Evolutionary conservation across 2,329 filamentous ascomycete species (phyloP), one percentile per base, ranked within the genome.

Genomic region (Cladophialophora exuberans): DNA sequence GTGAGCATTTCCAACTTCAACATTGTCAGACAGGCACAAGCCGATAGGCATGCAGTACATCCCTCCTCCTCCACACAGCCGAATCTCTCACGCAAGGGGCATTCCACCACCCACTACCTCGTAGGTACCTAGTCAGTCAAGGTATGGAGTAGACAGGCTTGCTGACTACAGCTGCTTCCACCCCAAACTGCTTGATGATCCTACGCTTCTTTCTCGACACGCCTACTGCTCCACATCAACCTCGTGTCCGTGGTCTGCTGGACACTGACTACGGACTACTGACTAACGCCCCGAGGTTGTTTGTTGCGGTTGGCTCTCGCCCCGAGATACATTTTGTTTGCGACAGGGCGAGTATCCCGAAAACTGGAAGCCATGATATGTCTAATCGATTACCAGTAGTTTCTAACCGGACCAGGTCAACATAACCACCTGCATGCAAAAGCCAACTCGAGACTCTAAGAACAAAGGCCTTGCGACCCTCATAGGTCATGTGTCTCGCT

Each of bases 271-370:
- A 46, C 41, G 11, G 20, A 31, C 44, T 25, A 31, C 13, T 36
- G 44, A 17, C 25, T 22, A 23, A 20, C 38, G 26, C 31, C 30
- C 20, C 30, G 23, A 10, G 44, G 13, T n/a, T 36, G 20, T 11
- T 7, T 9, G 9, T 48, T 48, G 46, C 28, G 45, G 15, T 39
- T 48, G 45, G 45, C 33, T 17, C n/a, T 48, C 22, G 22, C 33
- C 3, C 6, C 10, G 23, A 10, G 22, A 30, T 6, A 18, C 25
- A 18, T 39, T n/a, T 30, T 25, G 22, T 36, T 18, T 26, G 31
- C 3, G 11, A 39, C 9, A 11, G 22, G 22, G 26, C 33, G 33
- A 26, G 15, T 25, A 25, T 30, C 22, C 13, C 22, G 33, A 20
- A 26, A 20, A 28, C 20, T 20, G 33, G 17, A n/a, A n/a, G n/a